A percentile compares a stretch with the other conserved stretches of the same genome.
These are phyloP conservation scores for Margaritispora aquatica DNA, from an alignment of 495 filamentous ascomycete species.

Conservation along the genomic window DNA sequence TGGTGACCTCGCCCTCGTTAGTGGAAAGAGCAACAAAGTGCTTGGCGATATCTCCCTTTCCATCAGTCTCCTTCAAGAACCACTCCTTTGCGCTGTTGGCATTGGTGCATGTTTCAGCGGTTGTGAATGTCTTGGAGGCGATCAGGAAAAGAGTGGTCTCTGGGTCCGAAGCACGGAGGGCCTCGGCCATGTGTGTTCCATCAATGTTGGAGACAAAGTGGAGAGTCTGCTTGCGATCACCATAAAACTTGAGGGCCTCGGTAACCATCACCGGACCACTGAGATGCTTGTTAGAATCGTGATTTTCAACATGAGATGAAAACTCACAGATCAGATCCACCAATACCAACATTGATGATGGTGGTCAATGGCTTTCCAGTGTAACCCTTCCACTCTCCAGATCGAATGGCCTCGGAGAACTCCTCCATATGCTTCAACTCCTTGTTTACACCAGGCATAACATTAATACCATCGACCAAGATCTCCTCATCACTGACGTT, in stretches of 20 bases:
- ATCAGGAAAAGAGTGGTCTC: slow-evolving; percentile 97
- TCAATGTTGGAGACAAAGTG: slow-evolving; percentile 99
- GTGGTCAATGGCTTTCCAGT: slow-evolving; percentile 96
- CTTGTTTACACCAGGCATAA: slow-evolving; percentile 87
- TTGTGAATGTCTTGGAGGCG: slow-evolving; percentile 99
- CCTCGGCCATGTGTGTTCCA: slow-evolving; percentile 95
- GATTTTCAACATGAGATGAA: not conserved
- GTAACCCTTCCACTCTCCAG: slow-evolving; percentile 96
- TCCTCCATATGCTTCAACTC: slow-evolving; percentile 96
- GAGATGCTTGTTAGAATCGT: slow-evolving; percentile 6
- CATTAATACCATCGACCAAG: slow-evolving; percentile 90
- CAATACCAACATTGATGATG: slow-evolving; percentile 97
- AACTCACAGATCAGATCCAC: slow-evolving; percentile 92
- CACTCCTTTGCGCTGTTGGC: slow-evolving; percentile 93
- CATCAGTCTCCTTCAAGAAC: slow-evolving; percentile 79
- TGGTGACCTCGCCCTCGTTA: slow-evolving; percentile 89
- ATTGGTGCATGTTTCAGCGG: slow-evolving; percentile 93
- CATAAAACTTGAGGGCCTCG: slow-evolving; percentile 92
- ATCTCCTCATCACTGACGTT: slow-evolving; percentile 81
- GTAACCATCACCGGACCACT: slow-evolving; percentile 98
- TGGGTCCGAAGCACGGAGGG: slow-evolving; percentile 78
- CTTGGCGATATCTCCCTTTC: slow-evolving; percentile 85
- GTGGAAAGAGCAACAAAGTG: slow-evolving; percentile 98
- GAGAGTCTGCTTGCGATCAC: slow-evolving; percentile 72
- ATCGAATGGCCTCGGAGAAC: slow-evolving; percentile 90